Conservation (phyloP, 768 basidiomycete species). For the Hemileccinum impolitum region DNA sequence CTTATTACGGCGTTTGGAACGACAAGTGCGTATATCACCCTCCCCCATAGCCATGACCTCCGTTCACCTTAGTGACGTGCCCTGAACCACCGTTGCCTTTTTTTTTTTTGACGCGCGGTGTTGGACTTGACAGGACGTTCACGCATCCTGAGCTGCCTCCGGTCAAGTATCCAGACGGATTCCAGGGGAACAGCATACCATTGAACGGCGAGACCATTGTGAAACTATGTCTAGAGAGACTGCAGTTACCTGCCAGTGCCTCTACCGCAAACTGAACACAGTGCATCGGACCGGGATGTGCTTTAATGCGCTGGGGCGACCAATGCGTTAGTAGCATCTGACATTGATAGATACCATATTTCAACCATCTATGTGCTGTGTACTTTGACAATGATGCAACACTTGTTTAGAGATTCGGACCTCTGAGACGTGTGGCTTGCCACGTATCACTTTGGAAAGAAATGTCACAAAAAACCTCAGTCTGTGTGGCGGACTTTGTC, state of each 20-base stretch:
- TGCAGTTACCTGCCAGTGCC: conserved; percentile 29
- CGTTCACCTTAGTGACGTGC: neutral
- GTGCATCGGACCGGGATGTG: neutral
- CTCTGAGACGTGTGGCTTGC: too few relatives aligned
- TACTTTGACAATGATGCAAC: too few relatives aligned
- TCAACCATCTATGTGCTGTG: too few relatives aligned
- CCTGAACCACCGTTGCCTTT: neutral
- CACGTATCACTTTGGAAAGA: too few relatives aligned
- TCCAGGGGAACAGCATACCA: conserved; percentile 84
- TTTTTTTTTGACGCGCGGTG: neutral
- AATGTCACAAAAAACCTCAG: too few relatives aligned
- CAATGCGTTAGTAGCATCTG: too few relatives aligned
- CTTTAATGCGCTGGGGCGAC: too few relatives aligned
- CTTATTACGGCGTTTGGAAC: conserved; percentile 84
- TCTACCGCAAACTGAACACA: neutral
- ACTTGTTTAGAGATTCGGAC: too few relatives aligned
- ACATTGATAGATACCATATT: too few relatives aligned
- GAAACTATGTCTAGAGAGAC: conserved; percentile 51
- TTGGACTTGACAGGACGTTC: conserved; percentile 49
- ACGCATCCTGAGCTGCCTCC: conserved; percentile 68
- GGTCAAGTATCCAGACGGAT: conserved; percentile 79
- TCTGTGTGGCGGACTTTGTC: too few relatives aligned
- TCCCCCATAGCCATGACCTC: neutral
- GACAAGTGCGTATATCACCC: conserved; percentile 43
- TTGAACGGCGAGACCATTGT: conserved; percentile 72